Base-by-base conservation (phyloP, 495 filamentous ascomycete genomes). In the Schizothecium vesticola region DNA sequence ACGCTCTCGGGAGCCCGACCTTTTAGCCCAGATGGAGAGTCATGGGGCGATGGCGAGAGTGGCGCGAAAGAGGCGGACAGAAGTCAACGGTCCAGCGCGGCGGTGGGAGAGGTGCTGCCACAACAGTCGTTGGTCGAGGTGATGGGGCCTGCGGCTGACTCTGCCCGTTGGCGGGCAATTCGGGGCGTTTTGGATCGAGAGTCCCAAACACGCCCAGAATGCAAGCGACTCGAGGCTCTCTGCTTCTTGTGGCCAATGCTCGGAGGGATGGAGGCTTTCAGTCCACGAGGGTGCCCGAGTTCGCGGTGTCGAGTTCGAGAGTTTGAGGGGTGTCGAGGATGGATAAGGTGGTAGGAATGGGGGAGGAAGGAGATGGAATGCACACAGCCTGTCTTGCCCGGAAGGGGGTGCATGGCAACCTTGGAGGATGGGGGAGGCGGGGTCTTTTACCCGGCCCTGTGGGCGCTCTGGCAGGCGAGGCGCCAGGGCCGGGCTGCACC, bases 1-100 rank as follows among this genome's bases (percentile, higher is more conserved):
- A 36, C 71, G 67, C 63, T 66, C 67, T 74, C 76, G 67, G 70
- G 70, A 69, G 64, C 71, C 69, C 73, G 74, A 63, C 56, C 65
- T 66, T 66, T 74, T 63, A 71, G 63, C 59, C 29, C 23, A 21
- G 26, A 21, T 24, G 55, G 55, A 58, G 67, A 64, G 66, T 71
- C 70, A 71, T 71, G 70, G 70, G 68, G 5, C 31, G 66, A 59
- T 55, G 59, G 24, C 3, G 51, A 26, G 19, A 36, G 36, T 55
- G 23, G 29, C 12, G 31, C 57, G 13, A 11, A 33, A 23, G 6
- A n/a, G 21, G 28, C 12, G 1, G 7, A 43, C n/a, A n/a, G n/a
- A 26, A 6, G 25, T 4, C 60, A 62, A 62, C 19, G 3, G n/a
- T n/a, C 12, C 7, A 24, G 36, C 13, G 8, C 33, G 22, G 63